Evolutionary conservation across 805 yeast genomes (phyloP), one percentile per base, ranked within the genome.

Genomic region (Candida nemodendra): DNA sequence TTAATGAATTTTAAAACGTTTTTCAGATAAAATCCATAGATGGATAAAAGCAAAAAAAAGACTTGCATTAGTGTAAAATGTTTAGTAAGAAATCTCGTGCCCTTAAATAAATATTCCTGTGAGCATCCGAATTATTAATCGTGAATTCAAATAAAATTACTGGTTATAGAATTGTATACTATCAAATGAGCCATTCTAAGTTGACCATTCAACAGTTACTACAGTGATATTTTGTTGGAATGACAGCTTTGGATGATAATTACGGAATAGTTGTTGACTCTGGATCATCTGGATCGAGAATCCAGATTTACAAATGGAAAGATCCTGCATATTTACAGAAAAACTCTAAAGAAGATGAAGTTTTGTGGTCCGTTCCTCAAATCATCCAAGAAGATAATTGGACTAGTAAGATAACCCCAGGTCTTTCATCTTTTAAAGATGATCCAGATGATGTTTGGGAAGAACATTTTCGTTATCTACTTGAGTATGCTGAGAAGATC

Each of bases 221-320:
- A n/a, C n/a, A n/a, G n/a, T n/a, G n/a, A n/a, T n/a, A n/a, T n/a
- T n/a, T n/a, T n/a, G n/a, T n/a, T n/a, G n/a, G n/a, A n/a, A n/a
- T n/a, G n/a, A 21, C 11, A 11, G 7, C 24, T 7, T 21, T 11
- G 32, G 36, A 48, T 24, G 48, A 48, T 7, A 54, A 70, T 34
- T 90, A 86, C 66, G 97, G 96, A 18, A 81, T 93, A 21, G 95
- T 91, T 12, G 74, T 91, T 3, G 99, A 91, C 61, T 88, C 97
- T 0, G 99, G 99, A 1, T 89, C 97, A 1, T 85, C 95, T 0
- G 99, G 99, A 1, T 88, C 97, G 4, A 69, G 99, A 36, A 72
- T 85, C 12, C 90, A 87, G 59, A 76, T 91, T 9, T 91, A 86
- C 58, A 70, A 74, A 42, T 91, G 96, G 96, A 72, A 73, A 11